Conservation (phyloP, 257 asterid genomes). For the Forsythia viridissima region DNA sequence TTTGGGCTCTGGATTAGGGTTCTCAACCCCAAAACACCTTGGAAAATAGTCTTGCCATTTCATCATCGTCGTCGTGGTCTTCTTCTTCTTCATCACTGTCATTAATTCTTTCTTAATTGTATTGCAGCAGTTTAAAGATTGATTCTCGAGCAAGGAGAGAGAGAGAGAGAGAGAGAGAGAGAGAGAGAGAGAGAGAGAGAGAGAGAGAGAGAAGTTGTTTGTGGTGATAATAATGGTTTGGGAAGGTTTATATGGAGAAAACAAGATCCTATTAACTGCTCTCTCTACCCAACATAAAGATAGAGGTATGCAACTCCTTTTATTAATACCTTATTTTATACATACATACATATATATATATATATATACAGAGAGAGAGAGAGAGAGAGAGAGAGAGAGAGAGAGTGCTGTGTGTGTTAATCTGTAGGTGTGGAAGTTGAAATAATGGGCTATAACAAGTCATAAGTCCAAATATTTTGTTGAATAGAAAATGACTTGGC, state of each 20-base stretch:
- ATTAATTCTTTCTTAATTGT: background rate
- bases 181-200: too few species aligned
- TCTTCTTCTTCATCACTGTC: background rate
- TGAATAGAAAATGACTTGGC: background rate
- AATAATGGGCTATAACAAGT: background rate
- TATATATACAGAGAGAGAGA: too few species aligned
- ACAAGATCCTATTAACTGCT: background rate
- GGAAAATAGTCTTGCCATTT: constrained; percentile 4
- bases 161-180: too few species aligned
- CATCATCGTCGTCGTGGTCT: background rate
- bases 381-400: background rate
- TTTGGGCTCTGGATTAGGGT: background rate
- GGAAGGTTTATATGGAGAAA: background rate
- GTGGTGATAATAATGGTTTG: background rate
- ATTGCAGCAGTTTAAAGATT: background rate
- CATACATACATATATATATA: too few species aligned
- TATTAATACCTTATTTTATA: too few species aligned
- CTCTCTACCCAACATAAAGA: background rate
- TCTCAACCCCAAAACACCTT: background rate
- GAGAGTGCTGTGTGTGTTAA: background rate
- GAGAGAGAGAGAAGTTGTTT: background rate
- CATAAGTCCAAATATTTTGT: background rate
- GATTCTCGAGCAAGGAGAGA: too few species aligned
- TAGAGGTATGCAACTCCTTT: background rate
- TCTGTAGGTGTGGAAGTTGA: background rate